Evolutionary conservation across 1,139 yeast genomes (phyloP), one percentile per base, ranked within the genome.

Genomic region (Magnusiomyces suaveolens): DNA sequence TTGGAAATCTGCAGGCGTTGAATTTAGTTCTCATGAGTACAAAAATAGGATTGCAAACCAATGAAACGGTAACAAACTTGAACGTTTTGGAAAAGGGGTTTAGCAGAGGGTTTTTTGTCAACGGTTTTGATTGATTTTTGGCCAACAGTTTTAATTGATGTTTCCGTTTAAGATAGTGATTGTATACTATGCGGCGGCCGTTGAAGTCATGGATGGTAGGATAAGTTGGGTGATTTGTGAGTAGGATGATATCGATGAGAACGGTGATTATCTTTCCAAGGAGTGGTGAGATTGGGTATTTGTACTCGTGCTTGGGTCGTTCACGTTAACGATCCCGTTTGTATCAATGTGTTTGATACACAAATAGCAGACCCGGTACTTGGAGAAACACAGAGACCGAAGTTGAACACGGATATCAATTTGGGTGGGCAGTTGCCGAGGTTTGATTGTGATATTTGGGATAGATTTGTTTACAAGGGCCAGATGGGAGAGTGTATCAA

Each of bases 401-500:
- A 96, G 0, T 74, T 92, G 56, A 94, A 94, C 69, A 92, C 99
- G 0, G 75, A 92, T 52, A 83, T 95, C 41, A 92, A 92, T 66
- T 77, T 90, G 56, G 99, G 99, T 39, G 99, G 98, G 3, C 94
- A 95, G 29, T 94, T 98, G 98, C 98, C 99, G 0, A 77, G 90
- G 56, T 73, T n/a, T 88, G 26, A 74, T 92, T 50, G 83, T 90
- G 3, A 77, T 89, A 63, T 80, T 76, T 59, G 75, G 89, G 67
- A 92, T 94, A 56, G 97, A 90, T 69, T 78, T 76, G 61, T 79
- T 89, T 60, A 87, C 97, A 0, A 63, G 70, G 2, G 80, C 89
- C 1, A 67, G 74, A 36, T 90, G 97, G 70, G 25, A 8, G 41
- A 60, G 67, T 16, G 66, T 69, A 25, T 56, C 46, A 25, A 52